Evolutionary conservation across 352 stramenopile species (phyloP).

Genomic region (Thalassiosira allenii): DNA sequence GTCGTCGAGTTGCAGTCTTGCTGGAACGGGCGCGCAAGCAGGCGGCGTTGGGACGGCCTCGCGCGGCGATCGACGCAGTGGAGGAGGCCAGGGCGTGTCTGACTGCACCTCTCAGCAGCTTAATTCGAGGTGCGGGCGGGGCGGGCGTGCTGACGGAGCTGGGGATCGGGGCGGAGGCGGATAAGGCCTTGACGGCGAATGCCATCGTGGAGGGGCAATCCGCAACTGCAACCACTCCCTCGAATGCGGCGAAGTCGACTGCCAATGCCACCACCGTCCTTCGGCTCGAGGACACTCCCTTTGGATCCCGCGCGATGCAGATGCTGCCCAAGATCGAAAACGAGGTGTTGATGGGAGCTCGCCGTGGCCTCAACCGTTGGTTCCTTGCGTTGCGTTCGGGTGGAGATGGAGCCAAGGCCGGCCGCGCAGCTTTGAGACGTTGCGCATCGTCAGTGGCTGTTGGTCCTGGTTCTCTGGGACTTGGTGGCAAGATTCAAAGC

Average conservation of each 20-base stretch:
- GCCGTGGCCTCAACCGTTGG: slow-evolving; percentile 81
- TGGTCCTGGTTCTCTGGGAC: slow-evolving; percentile 72
- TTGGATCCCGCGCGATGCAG: slow-evolving; percentile 76
- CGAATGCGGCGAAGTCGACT: slow-evolving; percentile 2
- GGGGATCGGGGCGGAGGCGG: neutral
- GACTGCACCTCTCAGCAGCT: slow-evolving; percentile 67
- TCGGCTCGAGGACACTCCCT: slow-evolving; percentile 81
- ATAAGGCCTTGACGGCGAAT: neutral
- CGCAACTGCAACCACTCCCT: neutral
- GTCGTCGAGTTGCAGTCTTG: slow-evolving; percentile 70
- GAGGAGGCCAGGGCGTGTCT: slow-evolving; percentile 80
- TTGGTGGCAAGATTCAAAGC: slow-evolving; percentile 78
- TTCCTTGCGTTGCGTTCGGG: slow-evolving; percentile 79
- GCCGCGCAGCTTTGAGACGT: slow-evolving; percentile 72
- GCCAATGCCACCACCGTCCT: slow-evolving; percentile 37
- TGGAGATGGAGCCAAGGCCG: slow-evolving; percentile 81
- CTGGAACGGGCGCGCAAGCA: slow-evolving; percentile 77
- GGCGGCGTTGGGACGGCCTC: slow-evolving; percentile 71
- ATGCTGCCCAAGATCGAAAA: slow-evolving; percentile 87
- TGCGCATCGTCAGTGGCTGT: slow-evolving; percentile 71
- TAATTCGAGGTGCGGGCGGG: slow-evolving; percentile 52
- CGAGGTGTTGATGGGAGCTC: slow-evolving; percentile 81
- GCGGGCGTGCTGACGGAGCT: slow-evolving; percentile 30
- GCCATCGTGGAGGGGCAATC: slow-evolving; percentile 3
- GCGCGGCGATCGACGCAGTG: slow-evolving; percentile 77